These are phyloP conservation scores for Poterioochromonas sp. DNA, from an alignment of 352 stramenopile genomes.

Conservation along the genomic window DNA sequence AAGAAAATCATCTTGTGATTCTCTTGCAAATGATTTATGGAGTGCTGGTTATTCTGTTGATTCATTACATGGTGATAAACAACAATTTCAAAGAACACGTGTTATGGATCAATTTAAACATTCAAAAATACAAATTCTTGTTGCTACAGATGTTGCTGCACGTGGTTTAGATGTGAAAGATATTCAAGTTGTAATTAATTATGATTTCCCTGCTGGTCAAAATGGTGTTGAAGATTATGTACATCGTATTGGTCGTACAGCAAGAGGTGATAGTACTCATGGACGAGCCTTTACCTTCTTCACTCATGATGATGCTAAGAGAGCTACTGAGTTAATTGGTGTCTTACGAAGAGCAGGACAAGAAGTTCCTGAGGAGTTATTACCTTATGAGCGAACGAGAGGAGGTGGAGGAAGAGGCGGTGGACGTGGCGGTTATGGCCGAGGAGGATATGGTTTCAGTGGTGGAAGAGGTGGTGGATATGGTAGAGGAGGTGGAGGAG, in stretches of 20 bases:
- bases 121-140: constrained; percentile 79
- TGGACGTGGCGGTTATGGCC: constrained; percentile 42
- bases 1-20: constrained; percentile 4
- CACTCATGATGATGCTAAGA: constrained; percentile 69
- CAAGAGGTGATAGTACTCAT: constrained; percentile 80
- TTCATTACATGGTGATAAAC: constrained; percentile 94
- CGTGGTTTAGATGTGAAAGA: constrained; percentile 98
- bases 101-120: constrained; percentile 91
- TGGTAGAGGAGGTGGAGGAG: constrained; percentile 39
- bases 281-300: constrained; percentile 85
- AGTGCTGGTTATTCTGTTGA: neutral
- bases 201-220: constrained; percentile 96
- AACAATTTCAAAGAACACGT: constrained; percentile 85
- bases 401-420: constrained; percentile 55
- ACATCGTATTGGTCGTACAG: constrained; percentile 94
- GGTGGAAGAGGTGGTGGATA: constrained; percentile 47
- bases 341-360: constrained; percentile 75
- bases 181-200: constrained; percentile 98
- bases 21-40: neutral
- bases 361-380: constrained; percentile 68
- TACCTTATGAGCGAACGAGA: constrained; percentile 50
- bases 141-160: constrained; percentile 98
- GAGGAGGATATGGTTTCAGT: constrained; percentile 48
- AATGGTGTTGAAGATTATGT: constrained; percentile 98
- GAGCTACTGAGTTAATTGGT: constrained; percentile 68